Conservation (phyloP, 495 filamentous ascomycete species). For the Hapsidospora chrysogenum region DNA sequence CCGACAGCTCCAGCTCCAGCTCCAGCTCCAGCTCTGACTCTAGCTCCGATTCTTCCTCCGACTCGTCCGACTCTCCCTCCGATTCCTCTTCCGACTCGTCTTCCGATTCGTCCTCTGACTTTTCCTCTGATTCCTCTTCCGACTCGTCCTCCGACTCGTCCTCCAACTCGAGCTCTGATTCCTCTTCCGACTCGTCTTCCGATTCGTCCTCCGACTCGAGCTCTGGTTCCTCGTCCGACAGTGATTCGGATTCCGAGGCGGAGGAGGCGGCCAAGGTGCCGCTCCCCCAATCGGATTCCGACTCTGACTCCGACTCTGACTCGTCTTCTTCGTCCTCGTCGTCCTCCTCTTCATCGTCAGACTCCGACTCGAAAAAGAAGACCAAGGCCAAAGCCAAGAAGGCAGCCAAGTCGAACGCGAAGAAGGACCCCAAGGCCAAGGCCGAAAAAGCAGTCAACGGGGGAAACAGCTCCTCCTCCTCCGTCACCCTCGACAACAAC, state of each 20-base stretch:
- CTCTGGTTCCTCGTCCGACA: conserved; percentile 23
- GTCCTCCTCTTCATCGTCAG: conserved; percentile 12
- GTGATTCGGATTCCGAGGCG: conserved; percentile 19
- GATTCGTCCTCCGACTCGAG: conserved; percentile 17
- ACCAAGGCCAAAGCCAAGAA: conserved; percentile 13
- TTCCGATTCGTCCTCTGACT: conserved; percentile 14
- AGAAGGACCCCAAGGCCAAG: conserved; percentile 1
- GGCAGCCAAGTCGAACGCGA: conserved; percentile 7
- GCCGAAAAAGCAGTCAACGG: background rate
- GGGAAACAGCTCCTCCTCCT: conserved; percentile 17
- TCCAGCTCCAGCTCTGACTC: conserved; percentile 5
- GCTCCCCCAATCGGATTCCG: conserved; percentile 22
- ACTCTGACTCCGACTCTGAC: conserved; percentile 17
- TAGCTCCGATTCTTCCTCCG: conserved; percentile 10
- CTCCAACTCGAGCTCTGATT: conserved; percentile 18
- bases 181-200: conserved; percentile 20
- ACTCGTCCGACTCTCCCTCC: conserved; percentile 17
- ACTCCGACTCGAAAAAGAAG: conserved; percentile 15
- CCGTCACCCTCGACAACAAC: conserved; percentile 24
- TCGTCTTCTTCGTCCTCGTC: conserved; percentile 17
- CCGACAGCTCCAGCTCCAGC: background rate
- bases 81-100: conserved; percentile 28
- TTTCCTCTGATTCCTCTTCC: conserved; percentile 20
- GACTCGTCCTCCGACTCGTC: conserved; percentile 14
- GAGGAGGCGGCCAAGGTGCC: conserved; percentile 37